A percentile compares a stretch with the other conserved stretches of the same genome.
phyloP scores from a whole-genome alignment of 2,329 filamentous ascomycete genomes.

The Sporothrix curviconia region DNA sequence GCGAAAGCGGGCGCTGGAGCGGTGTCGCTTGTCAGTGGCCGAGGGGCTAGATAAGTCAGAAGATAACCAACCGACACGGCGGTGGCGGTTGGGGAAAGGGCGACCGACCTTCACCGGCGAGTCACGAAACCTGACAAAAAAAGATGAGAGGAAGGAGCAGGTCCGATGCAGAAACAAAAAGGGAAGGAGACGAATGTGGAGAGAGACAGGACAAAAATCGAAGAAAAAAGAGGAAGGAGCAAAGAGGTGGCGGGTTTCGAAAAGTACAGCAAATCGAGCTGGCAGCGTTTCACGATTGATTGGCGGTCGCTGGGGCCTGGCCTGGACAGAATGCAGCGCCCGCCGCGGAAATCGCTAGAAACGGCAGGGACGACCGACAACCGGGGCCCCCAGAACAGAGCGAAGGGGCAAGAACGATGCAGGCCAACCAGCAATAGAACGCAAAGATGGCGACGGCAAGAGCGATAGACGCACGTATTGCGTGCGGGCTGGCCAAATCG shows the following conservation, averaged over 20 bases:
- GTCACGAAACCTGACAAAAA: no score
- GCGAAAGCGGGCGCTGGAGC: background rate
- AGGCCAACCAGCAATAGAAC: background rate
- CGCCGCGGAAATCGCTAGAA: background rate
- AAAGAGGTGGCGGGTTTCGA: background rate
- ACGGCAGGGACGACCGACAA: background rate
- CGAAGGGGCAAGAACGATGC: background rate
- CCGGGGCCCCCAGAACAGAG: background rate
- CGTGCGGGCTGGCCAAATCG: background rate
- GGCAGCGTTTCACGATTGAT: conserved; percentile 1
- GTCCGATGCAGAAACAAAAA: background rate
- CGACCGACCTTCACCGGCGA: no score
- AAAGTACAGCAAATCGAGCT: background rate
- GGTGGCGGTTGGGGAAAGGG: no score
- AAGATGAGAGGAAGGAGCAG: background rate
- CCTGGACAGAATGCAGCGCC: background rate
- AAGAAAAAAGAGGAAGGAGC: background rate
- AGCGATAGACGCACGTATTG: background rate
- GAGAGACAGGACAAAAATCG: background rate
- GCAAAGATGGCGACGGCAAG: background rate
- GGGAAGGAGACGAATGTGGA: background rate
- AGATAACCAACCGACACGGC: background rate
- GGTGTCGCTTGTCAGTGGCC: conserved; percentile 8
- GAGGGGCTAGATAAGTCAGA: conserved; percentile 2
- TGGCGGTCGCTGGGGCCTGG: background rate